A percentile compares a stretch with the other conserved stretches of the same genome.
Evolutionary conservation across 768 basidiomycete species (phyloP).

Genomic region (Psilocybe cyanescens): DNA sequence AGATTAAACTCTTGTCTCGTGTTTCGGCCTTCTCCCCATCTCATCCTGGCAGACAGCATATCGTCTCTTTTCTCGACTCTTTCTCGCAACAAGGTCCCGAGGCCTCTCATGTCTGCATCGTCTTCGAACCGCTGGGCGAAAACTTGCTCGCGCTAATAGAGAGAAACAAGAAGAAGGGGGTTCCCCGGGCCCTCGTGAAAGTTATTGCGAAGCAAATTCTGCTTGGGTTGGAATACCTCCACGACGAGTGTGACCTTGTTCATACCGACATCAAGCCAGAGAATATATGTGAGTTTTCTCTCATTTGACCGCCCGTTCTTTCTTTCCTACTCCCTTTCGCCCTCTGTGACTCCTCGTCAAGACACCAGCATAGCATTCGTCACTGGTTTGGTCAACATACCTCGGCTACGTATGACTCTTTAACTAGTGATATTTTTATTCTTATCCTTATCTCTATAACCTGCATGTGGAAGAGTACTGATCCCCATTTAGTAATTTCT

Average conservation of each 20-base stretch:
- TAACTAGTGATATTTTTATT: constrained; percentile 28
- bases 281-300: constrained; percentile 78
- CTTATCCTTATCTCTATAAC: constrained; percentile 30
- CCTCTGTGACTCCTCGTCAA: constrained; percentile 9
- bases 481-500: constrained; percentile 66
- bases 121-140: constrained; percentile 87
- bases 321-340: constrained; percentile 9
- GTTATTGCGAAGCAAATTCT: constrained; percentile 86
- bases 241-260: constrained; percentile 90
- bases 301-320: constrained; percentile 5
- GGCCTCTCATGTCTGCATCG: constrained; percentile 84
- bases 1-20: constrained; percentile 88
- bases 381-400: constrained; percentile 9
- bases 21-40: constrained; percentile 71
- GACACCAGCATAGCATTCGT: constrained; percentile 12
- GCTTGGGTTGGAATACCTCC: constrained; percentile 88
- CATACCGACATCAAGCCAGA: constrained; percentile 96
- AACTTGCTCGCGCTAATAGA: constrained; percentile 76
- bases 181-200: constrained; percentile 82
- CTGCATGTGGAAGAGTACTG: constrained; percentile 26
- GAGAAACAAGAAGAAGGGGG: constrained; percentile 81
- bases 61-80: constrained; percentile 91
- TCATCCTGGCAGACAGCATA: constrained; percentile 79
- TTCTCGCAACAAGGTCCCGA: constrained; percentile 80
- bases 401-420: constrained; percentile 23